A percentile compares a stretch with the other conserved stretches of the same genome.
These are phyloP conservation scores for Peronospora farinosa DNA, from an alignment of 352 stramenopile genomes.

Conservation along the genomic window DNA sequence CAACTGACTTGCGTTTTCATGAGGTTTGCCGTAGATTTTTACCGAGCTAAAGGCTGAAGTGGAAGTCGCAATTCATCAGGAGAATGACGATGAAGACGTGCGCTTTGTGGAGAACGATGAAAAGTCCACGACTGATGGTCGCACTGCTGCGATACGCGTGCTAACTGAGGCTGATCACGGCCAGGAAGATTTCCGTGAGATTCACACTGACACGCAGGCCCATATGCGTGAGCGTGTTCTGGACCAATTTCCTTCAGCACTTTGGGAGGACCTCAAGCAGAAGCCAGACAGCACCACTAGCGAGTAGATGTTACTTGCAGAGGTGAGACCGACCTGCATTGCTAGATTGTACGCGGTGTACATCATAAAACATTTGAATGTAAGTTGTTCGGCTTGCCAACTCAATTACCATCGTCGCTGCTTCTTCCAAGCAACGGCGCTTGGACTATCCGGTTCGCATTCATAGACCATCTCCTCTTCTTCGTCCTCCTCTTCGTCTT, in stretches of 20 bases:
- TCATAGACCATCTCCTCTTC: slow-evolving; percentile 18
- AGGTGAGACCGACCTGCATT: too few relatives aligned
- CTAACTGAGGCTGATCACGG: slow-evolving; percentile 51
- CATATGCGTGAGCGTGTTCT: slow-evolving; percentile 61
- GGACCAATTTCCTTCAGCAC: slow-evolving; percentile 46
- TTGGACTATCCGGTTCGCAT: slow-evolving; percentile 17
- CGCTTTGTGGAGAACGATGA: slow-evolving; percentile 28
- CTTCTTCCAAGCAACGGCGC: slow-evolving; percentile 27
- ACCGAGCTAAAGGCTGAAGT: slow-evolving; percentile 38
- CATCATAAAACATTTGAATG: slow-evolving; percentile 1
- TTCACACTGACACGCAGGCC: slow-evolving; percentile 47
- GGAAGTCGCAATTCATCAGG: slow-evolving; percentile 46
- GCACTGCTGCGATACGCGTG: slow-evolving; percentile 21
- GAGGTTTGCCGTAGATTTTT: slow-evolving; percentile 43
- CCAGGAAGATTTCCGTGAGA: slow-evolving; percentile 42
- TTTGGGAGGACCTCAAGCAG: slow-evolving; percentile 62
- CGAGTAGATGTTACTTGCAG: slow-evolving; percentile 8
- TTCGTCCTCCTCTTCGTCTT: slow-evolving; percentile 13
- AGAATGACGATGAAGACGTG: slow-evolving; percentile 46
- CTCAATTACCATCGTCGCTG: slow-evolving; percentile 21
- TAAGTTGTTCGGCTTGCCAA: slow-evolving; percentile 2
- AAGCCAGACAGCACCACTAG: slow-evolving; percentile 11
- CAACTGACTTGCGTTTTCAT: neutral
- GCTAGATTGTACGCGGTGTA: too few relatives aligned
- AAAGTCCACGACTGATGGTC: neutral